phyloP scores from a whole-genome alignment of 1,284 basidiomycete genomes.

The Tilletia walkeri region DNA sequence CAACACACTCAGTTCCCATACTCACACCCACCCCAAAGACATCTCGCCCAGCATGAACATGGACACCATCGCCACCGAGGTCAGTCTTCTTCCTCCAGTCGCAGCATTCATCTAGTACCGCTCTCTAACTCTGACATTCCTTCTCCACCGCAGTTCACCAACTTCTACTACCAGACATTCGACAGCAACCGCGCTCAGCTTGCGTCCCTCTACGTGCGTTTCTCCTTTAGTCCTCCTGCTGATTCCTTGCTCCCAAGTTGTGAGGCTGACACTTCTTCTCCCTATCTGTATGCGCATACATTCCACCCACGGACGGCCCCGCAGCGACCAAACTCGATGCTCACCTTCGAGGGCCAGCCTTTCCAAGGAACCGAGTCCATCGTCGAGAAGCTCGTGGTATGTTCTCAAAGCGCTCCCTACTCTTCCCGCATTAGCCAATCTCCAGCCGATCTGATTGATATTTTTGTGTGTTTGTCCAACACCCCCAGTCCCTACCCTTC shows the following conservation, averaged over 20 bases:
- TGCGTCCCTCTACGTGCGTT: conserved; percentile 71
- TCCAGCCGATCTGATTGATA: not conserved
- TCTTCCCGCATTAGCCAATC: too few relatives aligned
- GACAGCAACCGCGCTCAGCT: conserved; percentile 65
- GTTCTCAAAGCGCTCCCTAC: conserved; percentile 30
- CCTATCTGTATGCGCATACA: too few relatives aligned
- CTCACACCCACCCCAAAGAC: not conserved
- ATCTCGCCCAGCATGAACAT: conserved; percentile 13
- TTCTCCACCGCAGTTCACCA: conserved; percentile 40
- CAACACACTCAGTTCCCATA: not conserved
- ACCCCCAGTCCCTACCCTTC: conserved; percentile 73
- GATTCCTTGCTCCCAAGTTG: too few relatives aligned
- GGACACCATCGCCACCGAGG: conserved; percentile 4
- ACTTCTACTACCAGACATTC: conserved; percentile 62
- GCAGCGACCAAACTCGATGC: conserved; percentile 80
- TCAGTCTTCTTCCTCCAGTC: not conserved
- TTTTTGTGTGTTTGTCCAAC: not conserved
- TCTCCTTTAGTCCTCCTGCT: not conserved
- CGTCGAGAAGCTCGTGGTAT: conserved; percentile 76
- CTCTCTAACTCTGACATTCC: not conserved
- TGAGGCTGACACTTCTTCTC: too few relatives aligned
- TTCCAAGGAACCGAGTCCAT: conserved; percentile 67
- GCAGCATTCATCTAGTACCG: not conserved
- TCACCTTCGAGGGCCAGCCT: conserved; percentile 76
- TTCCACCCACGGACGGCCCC: not conserved